phyloP scores from a whole-genome alignment of 805 yeast species.

The Wickerhamiella domercqiae region DNA sequence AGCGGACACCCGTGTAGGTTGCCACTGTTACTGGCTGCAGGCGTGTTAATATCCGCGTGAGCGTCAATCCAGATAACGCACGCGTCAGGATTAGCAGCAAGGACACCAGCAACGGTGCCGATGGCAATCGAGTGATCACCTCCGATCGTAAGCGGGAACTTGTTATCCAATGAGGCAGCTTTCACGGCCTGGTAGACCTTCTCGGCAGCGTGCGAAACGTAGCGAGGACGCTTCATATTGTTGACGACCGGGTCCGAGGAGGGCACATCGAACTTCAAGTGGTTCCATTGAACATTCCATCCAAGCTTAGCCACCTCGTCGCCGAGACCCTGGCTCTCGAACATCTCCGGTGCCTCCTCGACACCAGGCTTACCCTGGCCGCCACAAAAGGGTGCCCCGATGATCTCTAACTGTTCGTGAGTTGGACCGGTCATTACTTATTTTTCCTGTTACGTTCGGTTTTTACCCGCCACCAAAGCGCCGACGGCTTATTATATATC shows the following conservation, averaged over 20 bases:
- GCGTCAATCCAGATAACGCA: slow-evolving; percentile 95
- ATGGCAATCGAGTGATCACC: slow-evolving; percentile 97
- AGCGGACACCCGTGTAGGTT: slow-evolving; percentile 96
- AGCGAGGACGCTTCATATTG: slow-evolving; percentile 52
- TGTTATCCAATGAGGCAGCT: slow-evolving; percentile 32
- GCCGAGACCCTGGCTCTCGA: slow-evolving; percentile 57
- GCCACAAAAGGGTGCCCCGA: slow-evolving; percentile 87
- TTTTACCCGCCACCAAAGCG: too few species aligned
- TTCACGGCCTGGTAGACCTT: slow-evolving; percentile 46
- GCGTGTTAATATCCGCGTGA: slow-evolving; percentile 92
- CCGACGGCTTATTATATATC: too few species aligned
- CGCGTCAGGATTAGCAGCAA: slow-evolving; percentile 67
- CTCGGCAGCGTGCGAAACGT: slow-evolving; percentile 61
- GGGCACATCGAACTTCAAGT: slow-evolving; percentile 19
- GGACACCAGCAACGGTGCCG: slow-evolving; percentile 77
- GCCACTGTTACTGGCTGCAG: slow-evolving; percentile 68
- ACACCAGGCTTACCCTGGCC: slow-evolving; percentile 94
- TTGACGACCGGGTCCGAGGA: slow-evolving; percentile 39
- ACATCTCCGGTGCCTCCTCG: slow-evolving; percentile 79
- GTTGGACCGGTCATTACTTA: slow-evolving; percentile 1
- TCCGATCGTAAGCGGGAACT: slow-evolving; percentile 73
- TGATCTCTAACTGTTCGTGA: slow-evolving; percentile 24
- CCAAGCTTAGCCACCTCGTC: slow-evolving; percentile 50
- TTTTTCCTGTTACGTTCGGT: neutral
- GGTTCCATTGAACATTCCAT: slow-evolving; percentile 43